Evolutionary conservation across 495 filamentous ascomycete species (phyloP).

Genomic region (Daldinia caldariorum): DNA sequence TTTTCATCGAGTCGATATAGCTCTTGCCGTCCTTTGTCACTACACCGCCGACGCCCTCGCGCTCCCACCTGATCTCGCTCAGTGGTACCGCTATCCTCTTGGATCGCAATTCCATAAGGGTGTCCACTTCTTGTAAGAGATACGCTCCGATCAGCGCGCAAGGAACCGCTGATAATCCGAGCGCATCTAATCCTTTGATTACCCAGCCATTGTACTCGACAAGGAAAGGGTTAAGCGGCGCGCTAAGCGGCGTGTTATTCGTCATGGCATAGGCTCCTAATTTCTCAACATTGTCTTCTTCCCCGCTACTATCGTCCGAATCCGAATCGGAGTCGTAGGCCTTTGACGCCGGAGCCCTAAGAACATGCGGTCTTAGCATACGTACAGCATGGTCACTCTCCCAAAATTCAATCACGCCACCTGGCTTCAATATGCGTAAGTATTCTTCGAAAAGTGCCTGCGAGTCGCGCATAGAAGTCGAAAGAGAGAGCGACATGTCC

Average conservation of each 20-base stretch:
- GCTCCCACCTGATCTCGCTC: conserved; percentile 88
- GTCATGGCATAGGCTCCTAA: conserved; percentile 85
- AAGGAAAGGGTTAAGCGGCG: conserved; percentile 81
- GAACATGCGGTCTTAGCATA: conserved; percentile 78
- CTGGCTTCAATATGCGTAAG: conserved; percentile 77
- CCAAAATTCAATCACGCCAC: conserved; percentile 87
- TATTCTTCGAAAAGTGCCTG: conserved; percentile 76
- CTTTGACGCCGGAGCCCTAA: conserved; percentile 63
- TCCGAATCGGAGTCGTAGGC: conserved; percentile 57
- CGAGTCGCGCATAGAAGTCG: conserved; percentile 63
- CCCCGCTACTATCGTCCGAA: conserved; percentile 57
- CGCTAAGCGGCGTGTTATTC: conserved; percentile 81
- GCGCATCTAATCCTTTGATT: conserved; percentile 75
- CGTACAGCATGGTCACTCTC: conserved; percentile 82
- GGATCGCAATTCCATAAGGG: conserved; percentile 73
- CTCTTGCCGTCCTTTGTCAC: conserved; percentile 63
- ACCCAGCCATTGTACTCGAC: conserved; percentile 86
- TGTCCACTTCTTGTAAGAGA: conserved; percentile 81
- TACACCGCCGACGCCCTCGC: conserved; percentile 69
- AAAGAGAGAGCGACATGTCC: conserved; percentile 77
- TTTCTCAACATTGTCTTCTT: conserved; percentile 68
- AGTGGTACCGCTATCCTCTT: conserved; percentile 86
- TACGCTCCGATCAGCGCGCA: conserved; percentile 82
- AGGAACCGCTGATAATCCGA: conserved; percentile 76
- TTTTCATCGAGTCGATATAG: conserved; percentile 57